Conservation (phyloP, 2,329 filamentous ascomycete species). For the Aspergillus intermedius region DNA sequence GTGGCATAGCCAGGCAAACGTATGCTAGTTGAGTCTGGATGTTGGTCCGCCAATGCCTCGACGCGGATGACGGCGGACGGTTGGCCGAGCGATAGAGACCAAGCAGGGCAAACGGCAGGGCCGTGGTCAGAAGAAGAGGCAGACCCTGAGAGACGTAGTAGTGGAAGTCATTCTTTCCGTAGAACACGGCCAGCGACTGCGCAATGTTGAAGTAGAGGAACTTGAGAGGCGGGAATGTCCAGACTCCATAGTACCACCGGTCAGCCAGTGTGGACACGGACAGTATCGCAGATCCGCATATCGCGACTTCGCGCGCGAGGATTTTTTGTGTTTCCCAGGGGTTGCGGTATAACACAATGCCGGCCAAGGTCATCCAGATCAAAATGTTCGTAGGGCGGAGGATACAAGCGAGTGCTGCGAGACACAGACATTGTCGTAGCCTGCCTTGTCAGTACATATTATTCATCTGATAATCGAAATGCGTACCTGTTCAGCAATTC, state of each 20-base stretch:
- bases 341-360: conserved; percentile 45
- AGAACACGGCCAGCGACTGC: conserved; percentile 83
- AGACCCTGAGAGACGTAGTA: conserved; percentile 91
- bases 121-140: conserved; percentile 77
- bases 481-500: conserved; percentile 20
- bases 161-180: conserved; percentile 82
- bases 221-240: conserved; percentile 81
- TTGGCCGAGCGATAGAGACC: conserved; percentile 54
- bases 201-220: conserved; percentile 89
- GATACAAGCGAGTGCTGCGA: conserved; percentile 76
- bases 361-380: conserved; percentile 68
- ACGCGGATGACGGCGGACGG: conserved; percentile 28
- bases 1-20: conserved; percentile 54
- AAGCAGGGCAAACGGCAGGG: conserved; percentile 65
- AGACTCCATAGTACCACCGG: conserved; percentile 70
- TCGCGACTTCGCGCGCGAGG: conserved; percentile 56
- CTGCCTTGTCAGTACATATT: conserved; percentile 27
- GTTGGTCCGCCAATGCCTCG: conserved; percentile 22
- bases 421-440: conserved; percentile 58
- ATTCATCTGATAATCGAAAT: conserved; percentile 1
- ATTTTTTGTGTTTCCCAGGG: conserved; percentile 41
- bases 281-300: conserved; percentile 58
- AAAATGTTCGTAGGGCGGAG: conserved; percentile 84
- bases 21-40: conserved; percentile 52
- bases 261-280: conserved; percentile 62